Evolutionary conservation across 805 yeast genomes (phyloP), one percentile per base, ranked within the genome.

Genomic region (Metschnikowia cerradonensis): DNA sequence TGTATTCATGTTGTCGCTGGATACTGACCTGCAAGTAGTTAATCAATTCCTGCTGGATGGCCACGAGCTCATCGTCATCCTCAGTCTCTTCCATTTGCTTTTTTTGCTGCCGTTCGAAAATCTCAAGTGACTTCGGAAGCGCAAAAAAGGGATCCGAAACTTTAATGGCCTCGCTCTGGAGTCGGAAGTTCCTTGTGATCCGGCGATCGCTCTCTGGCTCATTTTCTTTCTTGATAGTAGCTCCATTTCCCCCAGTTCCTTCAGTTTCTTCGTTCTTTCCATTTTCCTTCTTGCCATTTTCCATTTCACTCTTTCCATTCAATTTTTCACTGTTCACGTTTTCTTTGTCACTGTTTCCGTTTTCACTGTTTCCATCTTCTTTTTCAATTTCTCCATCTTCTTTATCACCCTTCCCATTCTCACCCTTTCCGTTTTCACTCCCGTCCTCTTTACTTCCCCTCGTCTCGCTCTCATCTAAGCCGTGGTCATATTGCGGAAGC

Each of bases 1-100:
- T 84, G 64, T 86, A 92, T 67, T 94, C 98, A 62, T 89, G 90
- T 57, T 73, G 78, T 59, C 78, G 64, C 58, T 74, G 78, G 31
- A 73, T 71, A 53, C 77, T 70, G 36, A 73, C 75, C 51, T 74
- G 78, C 46, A 74, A 58, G 52, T 71, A 72, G 56, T 71, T 73
- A 46, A 71, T 64, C 52, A 74, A 60, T 39, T 73, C 77, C 45
- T 69, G 82, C 66, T 91, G 96, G 41, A 90, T 73, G 0, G 86
- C 86, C 41, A 85, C 51, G 20, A 62, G 54, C 53, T 69, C 71
- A 36, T 65, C 66, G 15, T 45, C 55, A 32, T 56, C 54, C 20
- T 62, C 64, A 37, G 59, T 62, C 23, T 57, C 54, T 41, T 57
- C 63, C 49, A 49, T 43, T 46, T 61, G 60, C 41, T 49, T 54